phyloP scores from a whole-genome alignment of 129 eudicot genomes.

The Helianthus annuus region HanXRQr2.0-SUNRISE NC_035440.2:1560639-1561138 shows the following conservation, averaged over 20 bases:
- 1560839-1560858: not conserved
- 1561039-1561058: not conserved
- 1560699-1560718: not conserved
- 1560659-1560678: too few relatives aligned
- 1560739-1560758: too few relatives aligned
- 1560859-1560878: not conserved
- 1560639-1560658: too few relatives aligned
- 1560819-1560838: not conserved
- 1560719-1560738: too few relatives aligned
- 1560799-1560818: not conserved
- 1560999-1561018: not conserved
- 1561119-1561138: too few relatives aligned
- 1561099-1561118: too few relatives aligned
- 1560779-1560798: too few relatives aligned
- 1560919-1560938: not conserved
- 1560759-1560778: too few relatives aligned
- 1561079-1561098: not conserved
- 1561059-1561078: not conserved
- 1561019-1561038: not conserved
- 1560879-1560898: slow-evolving; percentile 12
- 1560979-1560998: not conserved
- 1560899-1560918: not conserved
- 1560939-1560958: not conserved
- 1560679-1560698: too few relatives aligned
- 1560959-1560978: not conserved